These are phyloP conservation scores for Malania oleifera DNA, from an alignment of 164 flowering plant genomes.

Conservation along the genomic window DNA sequence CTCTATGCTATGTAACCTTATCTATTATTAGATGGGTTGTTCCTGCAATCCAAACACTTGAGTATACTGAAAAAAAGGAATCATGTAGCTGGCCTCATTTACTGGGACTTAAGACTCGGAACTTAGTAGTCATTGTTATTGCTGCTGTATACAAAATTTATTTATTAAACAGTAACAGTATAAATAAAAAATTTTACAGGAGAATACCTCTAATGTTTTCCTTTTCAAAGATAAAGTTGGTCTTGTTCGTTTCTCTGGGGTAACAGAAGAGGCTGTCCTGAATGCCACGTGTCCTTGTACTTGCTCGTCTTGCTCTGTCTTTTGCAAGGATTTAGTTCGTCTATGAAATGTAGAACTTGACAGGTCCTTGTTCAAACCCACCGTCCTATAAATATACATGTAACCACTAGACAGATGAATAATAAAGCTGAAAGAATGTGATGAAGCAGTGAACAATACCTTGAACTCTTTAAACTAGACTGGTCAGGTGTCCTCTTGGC, in stretches of 20 bases:
- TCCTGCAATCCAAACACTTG: too few species aligned
- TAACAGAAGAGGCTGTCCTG: slow-evolving; percentile 20
- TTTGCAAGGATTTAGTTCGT: slow-evolving; percentile 22
- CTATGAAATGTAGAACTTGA: slow-evolving; percentile 18
- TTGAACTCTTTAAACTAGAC: slow-evolving; percentile 32
- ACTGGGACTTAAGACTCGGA: neutral
- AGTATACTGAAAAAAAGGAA: too few species aligned
- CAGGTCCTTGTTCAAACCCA: slow-evolving; percentile 21
- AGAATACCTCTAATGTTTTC: slow-evolving; percentile 52
- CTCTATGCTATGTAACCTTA: too few species aligned
- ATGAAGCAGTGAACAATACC: slow-evolving; percentile 26
- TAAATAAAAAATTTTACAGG: neutral
- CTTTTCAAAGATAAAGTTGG: slow-evolving; percentile 47
- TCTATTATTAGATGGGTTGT: too few species aligned
- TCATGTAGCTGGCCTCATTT: too few species aligned
- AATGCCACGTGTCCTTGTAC: slow-evolving; percentile 8
- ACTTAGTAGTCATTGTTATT: neutral
- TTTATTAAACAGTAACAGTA: neutral
- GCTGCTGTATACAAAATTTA: neutral
- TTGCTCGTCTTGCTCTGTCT: slow-evolving; percentile 14
- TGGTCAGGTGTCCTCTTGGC: slow-evolving; percentile 26
- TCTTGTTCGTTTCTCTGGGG: slow-evolving; percentile 25
- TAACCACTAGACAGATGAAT: neutral
- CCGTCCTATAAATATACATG: slow-evolving; percentile 23
- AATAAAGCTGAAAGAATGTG: neutral